Evolutionary conservation across 169 alveolate species (phyloP).

Genomic region (Blepharisma undulans): DNA sequence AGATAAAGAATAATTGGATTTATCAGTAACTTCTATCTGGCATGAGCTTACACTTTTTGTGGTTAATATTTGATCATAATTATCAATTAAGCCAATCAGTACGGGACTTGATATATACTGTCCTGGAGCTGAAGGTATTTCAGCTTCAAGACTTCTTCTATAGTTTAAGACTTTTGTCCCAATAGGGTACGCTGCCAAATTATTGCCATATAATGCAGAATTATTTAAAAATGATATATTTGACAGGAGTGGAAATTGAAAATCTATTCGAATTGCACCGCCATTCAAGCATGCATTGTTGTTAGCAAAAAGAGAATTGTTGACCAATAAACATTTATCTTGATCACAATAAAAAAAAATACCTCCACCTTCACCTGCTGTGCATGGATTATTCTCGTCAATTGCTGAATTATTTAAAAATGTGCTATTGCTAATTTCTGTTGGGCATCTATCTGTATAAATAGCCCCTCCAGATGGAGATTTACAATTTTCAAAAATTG

Average conservation of each 20-base stretch:
- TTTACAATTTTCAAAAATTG: background rate
- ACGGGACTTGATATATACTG: background rate
- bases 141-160: background rate
- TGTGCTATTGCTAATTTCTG: background rate
- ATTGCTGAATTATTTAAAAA: background rate
- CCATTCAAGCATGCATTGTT: background rate
- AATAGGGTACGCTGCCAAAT: background rate
- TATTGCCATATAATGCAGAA: background rate
- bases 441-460: background rate
- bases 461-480: background rate
- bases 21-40: background rate
- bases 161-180: background rate
- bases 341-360: background rate
- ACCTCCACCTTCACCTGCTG: background rate
- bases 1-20: background rate
- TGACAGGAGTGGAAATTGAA: background rate
- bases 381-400: too few species aligned
- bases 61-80: background rate
- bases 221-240: background rate
- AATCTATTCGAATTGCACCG: background rate
- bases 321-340: background rate
- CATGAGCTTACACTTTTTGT: background rate
- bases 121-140: background rate
- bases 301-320: background rate
- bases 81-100: background rate